Percentiles rank a stretch among this genome's conserved stretches.
phyloP scores from a whole-genome alignment of 805 yeast species.

The Metschnikowia lochheadii region DNA sequence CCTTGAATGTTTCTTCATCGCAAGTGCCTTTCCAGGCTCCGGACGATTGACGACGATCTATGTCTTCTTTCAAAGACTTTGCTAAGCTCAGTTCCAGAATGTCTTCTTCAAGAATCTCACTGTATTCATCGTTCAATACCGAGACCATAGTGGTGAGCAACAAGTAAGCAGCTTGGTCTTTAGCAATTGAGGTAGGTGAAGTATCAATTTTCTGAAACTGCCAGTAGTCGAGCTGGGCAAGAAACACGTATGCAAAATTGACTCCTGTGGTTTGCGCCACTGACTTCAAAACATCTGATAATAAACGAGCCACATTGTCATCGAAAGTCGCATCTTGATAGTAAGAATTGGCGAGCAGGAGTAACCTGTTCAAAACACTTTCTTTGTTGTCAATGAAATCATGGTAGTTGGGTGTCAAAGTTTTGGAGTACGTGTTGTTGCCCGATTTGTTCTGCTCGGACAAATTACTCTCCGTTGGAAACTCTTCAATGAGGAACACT shows the following conservation, averaged over 20 bases:
- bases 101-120: constrained; percentile 21
- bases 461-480: constrained; percentile 23
- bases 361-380: constrained; percentile 38
- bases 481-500: constrained; percentile 26
- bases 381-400: constrained; percentile 39
- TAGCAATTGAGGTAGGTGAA: constrained; percentile 9
- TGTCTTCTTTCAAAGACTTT: constrained; percentile 19
- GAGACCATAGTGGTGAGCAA: constrained; percentile 24
- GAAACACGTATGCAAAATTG: constrained; percentile 42
- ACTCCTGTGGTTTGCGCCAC: constrained; percentile 38
- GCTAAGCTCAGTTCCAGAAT: constrained; percentile 19
- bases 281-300: constrained; percentile 22
- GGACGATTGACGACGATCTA: constrained; percentile 23
- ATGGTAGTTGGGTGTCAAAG: constrained; percentile 37
- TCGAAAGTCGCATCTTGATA: constrained; percentile 21
- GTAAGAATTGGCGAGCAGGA: constrained; percentile 34
- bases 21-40: constrained; percentile 24
- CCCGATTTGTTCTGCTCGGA: constrained; percentile 8
- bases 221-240: constrained; percentile 48
- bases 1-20: not conserved
- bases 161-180: constrained; percentile 33
- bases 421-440: constrained; percentile 14
- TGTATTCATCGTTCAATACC: constrained; percentile 29
- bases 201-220: constrained; percentile 19
- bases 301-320: constrained; percentile 9